Base-by-base conservation (phyloP, 164 flowering plant genomes). In the Nymphaea colorata region DNA sequence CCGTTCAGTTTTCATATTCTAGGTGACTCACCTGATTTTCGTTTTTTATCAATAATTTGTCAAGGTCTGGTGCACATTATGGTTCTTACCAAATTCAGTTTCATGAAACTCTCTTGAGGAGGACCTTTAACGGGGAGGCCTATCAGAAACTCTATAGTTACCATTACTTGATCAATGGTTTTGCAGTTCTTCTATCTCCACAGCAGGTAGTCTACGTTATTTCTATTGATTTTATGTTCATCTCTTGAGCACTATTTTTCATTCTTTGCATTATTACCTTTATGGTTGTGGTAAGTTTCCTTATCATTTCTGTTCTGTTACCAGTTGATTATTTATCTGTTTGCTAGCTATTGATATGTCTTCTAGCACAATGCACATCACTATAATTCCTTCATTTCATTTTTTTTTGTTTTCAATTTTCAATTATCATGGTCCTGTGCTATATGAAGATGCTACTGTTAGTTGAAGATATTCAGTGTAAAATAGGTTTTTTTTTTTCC, bases 131-230 rank as follows among this genome's bases (percentile, higher is more conserved):
- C 64, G 98, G 97, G 77, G 88, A 90, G 83, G 86, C 81, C 65
- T 94, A 91, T 83, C 74, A 91, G 69, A 94, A 94, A 77, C 77
- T 94, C 41, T 91, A 91, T 73, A 94, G 99, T 80, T 94, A 89
- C 76, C 96, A 84, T 73, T 88, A 87, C 84, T 83, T 94, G 82
- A 85, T 94, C 67, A 94, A 94, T 77, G 99, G 99, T 59, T 94
- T 94, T 81, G 88, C 97, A 53, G 93, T 87, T 71, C 84, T 89
- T 73, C 85, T 91, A 67, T 88, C 89, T 12, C 84, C 91, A 61
- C 81, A 76, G 71, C 99, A 94, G 99, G 99, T 67, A 45, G 55
- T 47, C 55, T 4, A 3, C 12, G 59, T 16, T 25, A 1, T 25
- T 25, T 25, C 36, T 25, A 25, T 25, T 25, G 36, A 25, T 25